Evolutionary conservation across 768 basidiomycete species (phyloP), one percentile per base, ranked within the genome.

Genomic region (Russula vinacea): DNA sequence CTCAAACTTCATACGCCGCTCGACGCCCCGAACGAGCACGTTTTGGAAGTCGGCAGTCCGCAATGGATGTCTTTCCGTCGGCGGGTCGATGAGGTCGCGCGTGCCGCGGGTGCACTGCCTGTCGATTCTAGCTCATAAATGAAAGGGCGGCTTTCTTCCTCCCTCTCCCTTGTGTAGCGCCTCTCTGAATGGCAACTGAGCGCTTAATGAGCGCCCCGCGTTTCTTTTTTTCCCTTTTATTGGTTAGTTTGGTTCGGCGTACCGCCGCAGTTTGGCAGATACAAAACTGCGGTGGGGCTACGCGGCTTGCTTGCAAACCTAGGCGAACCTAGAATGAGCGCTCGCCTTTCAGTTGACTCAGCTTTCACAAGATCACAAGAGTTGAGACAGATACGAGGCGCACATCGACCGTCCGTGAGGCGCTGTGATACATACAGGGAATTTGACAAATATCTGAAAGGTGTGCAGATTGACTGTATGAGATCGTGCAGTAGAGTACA

Each of bases 301-400:
- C 64, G 26, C 45, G 17, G 65, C 58, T 62, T 62, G 57, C 35
- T 24, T 58, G 42, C 40, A 54, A 61, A 58, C 55, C 62, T 45
- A 56, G 44, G 40, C 47, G 67, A 81, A 88, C 87, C 89, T 69
- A 89, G 32, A 88, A 75, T 50, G 62, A 83, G 22, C 67, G 44
- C 62, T 37, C 79, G 78, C 86, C 90, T 81, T 88, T 80, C 67
- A 77, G 84, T 88, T 94, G 93, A 93, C 92, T 89, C 85, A 85
- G 84, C 77, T 83, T 78, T 79, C 76, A 75, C 63, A 72, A 90
- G 83, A 77, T 71, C 67, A 77, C 85, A 76, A 78, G 78, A 77
- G 79, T 79, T 88, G 87, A 84, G 92, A 95, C 92, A 95, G 93
- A 94, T 95, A 93, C 92, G 92, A 82, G 89, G 90, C 79, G 66